Conservation (phyloP, 2,329 filamentous ascomycete genomes). For the Leptographium lundbergii region DNA sequence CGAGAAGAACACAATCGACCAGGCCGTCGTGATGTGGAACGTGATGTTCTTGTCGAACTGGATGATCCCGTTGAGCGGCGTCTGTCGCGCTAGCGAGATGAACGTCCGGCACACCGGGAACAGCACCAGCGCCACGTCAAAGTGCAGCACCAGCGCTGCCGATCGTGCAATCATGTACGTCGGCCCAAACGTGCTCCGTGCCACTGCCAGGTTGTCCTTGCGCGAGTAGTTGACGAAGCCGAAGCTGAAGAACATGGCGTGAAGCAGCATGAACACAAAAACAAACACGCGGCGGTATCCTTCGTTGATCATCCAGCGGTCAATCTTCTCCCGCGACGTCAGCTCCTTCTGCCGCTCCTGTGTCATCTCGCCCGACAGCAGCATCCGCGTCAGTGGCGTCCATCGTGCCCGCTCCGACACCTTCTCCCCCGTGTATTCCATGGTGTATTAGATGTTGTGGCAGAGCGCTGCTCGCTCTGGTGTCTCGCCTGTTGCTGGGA, state of each 20-base stretch:
- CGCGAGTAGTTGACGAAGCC: constrained; percentile 68
- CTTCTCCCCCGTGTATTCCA: constrained; percentile 23
- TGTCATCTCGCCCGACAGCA: constrained; percentile 72
- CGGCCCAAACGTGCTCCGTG: constrained; percentile 57
- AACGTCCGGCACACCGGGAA: constrained; percentile 76
- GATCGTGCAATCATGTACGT: constrained; percentile 67
- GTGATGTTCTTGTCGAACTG: constrained; percentile 85
- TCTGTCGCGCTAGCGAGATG: constrained; percentile 69
- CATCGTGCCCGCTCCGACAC: constrained; percentile 64
- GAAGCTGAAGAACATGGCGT: constrained; percentile 67
- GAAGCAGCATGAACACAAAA: constrained; percentile 58
- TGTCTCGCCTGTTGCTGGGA: no score
- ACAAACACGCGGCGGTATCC: constrained; percentile 76
- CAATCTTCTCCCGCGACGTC: constrained; percentile 58
- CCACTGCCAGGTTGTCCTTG: constrained; percentile 58
- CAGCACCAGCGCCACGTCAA: constrained; percentile 68
- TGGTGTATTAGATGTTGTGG: constrained; percentile 7
- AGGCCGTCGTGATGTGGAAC: constrained; percentile 74
- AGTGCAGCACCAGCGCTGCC: constrained; percentile 64
- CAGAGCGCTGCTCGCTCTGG: no score
- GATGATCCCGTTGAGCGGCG: constrained; percentile 73
- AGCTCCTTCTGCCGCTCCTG: constrained; percentile 58
- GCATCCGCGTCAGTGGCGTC: constrained; percentile 70
- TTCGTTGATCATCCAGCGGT: constrained; percentile 84
- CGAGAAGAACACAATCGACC: constrained; percentile 81